These are phyloP conservation scores for Colletotrichum sublineola DNA, from an alignment of 2,329 filamentous ascomycete species.

Conservation along the genomic window DNA sequence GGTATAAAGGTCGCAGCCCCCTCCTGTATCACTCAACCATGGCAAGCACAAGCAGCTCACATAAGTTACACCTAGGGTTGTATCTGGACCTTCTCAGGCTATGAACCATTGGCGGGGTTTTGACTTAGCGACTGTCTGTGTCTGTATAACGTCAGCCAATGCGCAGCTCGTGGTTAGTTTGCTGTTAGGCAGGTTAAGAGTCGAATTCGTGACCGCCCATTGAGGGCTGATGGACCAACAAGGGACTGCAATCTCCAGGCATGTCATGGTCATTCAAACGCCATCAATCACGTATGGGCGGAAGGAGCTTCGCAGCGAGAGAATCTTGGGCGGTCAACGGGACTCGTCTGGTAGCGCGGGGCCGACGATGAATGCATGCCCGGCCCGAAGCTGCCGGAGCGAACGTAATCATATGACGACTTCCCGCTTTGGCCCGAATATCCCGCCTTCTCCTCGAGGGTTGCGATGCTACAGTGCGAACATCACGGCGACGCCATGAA, in stretches of 20 bases:
- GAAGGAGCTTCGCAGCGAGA: background rate
- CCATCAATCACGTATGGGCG: background rate
- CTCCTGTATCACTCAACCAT: background rate
- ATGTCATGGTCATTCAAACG: background rate
- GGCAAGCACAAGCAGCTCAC: background rate
- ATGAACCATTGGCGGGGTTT: too few species aligned
- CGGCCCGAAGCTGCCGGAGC: background rate
- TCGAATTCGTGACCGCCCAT: background rate
- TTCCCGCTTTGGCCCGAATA: background rate
- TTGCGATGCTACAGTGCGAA: background rate
- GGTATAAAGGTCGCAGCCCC: too few species aligned
- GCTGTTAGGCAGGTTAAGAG: background rate
- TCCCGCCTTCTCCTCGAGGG: background rate
- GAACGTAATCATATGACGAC: background rate
- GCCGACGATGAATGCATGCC: background rate
- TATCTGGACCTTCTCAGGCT: too few species aligned
- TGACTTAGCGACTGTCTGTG: background rate
- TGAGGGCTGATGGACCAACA: background rate
- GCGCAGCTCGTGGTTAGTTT: background rate
- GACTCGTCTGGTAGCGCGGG: background rate
- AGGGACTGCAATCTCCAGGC: background rate
- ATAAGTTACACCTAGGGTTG: too few species aligned
- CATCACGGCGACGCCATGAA: too few species aligned
- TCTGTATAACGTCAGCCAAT: background rate
- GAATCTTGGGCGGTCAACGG: too few species aligned